Base-by-base conservation (phyloP, 805 yeast genomes). In the Saturnispora bothae region DNA sequence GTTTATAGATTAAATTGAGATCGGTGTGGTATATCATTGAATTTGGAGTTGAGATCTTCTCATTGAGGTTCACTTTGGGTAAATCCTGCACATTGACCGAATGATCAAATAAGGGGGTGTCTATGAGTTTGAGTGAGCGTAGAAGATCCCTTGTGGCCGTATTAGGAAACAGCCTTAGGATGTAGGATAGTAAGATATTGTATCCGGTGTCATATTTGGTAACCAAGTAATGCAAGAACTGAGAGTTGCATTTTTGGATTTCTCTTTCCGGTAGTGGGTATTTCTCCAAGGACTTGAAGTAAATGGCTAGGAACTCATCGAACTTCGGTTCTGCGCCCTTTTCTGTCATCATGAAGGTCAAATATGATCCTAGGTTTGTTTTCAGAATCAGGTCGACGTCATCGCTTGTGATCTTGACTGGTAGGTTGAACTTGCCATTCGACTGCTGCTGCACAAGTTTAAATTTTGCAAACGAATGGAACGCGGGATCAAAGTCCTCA, bases 281-380 rank as follows among this genome's bases (percentile, higher is more conserved):
- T 18, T 31, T 36, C 25, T 34, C 39, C 18, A 45, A 23, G 25
- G 43, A 29, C 27, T 44, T 43, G 31, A 39, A 45, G 4, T 45
- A 28, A 6, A 44, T 36, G 12, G 39, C 30, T 16, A 49, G 32
- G 34, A 38, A 49, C 15, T 36, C 31, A 30, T 47, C 48, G 2
- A 47, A 29, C 31, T 40, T 42, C 14, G 33, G 14, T 5, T 39
- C 31, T 4, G 25, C 16, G 8, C 40, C 10, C 4, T 27, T 26
- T 1, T 31, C 25, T 1, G 33, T 13, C 34, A 23, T 31, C 17
- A 36, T 9, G 18, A 29, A 32, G 3, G 33, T 18, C 14, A 32
- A 20, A 29, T 33, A 27, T 26, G 32, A 23, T 17, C 28, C 33
- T 20, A 33, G 3, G 17, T 27, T 28, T 28, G 36, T 12, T 23